Base-by-base conservation (phyloP, 2,329 filamentous ascomycete genomes). In the Uncinocarpus reesii region DNA sequence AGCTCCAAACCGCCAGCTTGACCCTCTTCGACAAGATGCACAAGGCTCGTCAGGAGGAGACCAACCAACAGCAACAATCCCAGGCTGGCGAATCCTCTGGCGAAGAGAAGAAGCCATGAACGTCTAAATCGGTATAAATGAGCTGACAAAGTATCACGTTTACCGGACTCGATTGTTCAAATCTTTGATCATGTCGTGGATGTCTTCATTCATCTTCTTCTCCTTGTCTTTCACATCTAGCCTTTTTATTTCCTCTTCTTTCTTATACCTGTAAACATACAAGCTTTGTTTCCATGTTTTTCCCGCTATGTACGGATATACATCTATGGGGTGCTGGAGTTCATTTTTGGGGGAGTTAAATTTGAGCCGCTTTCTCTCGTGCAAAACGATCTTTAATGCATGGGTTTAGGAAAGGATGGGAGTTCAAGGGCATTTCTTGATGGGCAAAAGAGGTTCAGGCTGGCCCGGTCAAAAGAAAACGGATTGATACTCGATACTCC, bases 21-120 rank as follows among this genome's bases (percentile, higher is more conserved):
- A 94, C 86, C 74, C 82, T 96, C 64, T 96, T 98, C 71, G 92
- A 96, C 77, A 95, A 96, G 84, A 95, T 98, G 86, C 90, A 98
- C 85, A 93, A 94, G 79, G 87, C 90, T 59, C 83, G 86, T 61
- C 69, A 72, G 59, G 84, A 89, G 74, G 75, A 75, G 59, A 68
- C 74, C 63, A 70, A 78, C 65, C 71, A 77, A 62, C 60, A 70
- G 60, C 66, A 72, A 61, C 69, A 74, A 65, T 48, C 55, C 64
- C 71, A 70, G 68, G 71, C 61, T 62, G 77, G 56, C 52, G 63
- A 62, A 58, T 58, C 49, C 50, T 58, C 58, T 57, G 63, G 85
- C 66, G 80, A 76, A 57, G 81, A 88, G 74, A 85, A 85, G 77
- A 88, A 88, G 80, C 71, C 66, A 57, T 77, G 70, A 71, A 68